These are phyloP conservation scores for Magnolia kwangsiensis DNA, from an alignment of 164 flowering plant species.

Conservation along the genomic window DNA sequence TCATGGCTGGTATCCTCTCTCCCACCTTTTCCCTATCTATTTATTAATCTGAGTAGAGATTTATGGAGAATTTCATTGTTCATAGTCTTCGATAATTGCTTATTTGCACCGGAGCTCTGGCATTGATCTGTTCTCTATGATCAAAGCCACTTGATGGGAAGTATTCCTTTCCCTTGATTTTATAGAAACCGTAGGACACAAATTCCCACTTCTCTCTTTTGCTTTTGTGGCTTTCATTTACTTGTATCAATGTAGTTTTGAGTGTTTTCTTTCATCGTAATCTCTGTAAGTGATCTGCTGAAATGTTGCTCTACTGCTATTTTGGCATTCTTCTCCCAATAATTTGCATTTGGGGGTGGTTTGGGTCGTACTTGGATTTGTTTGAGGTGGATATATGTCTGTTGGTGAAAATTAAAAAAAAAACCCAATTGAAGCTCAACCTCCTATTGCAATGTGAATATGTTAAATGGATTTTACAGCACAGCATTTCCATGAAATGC, in stretches of 20 bases:
- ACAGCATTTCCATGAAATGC: background rate
- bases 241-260: background rate
- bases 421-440: background rate
- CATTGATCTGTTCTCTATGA: background rate
- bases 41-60: background rate
- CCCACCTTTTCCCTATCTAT: background rate
- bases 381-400: background rate
- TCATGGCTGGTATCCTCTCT: constrained; percentile 49
- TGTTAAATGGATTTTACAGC: background rate
- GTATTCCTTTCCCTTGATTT: background rate
- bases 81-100: too few relatives aligned
- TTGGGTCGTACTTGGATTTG: background rate
- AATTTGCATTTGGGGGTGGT: background rate
- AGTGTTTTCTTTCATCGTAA: background rate
- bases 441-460: background rate
- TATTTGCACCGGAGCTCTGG: background rate
- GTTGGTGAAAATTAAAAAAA: background rate
- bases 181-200: background rate
- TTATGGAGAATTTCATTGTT: too few relatives aligned
- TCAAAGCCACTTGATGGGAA: background rate
- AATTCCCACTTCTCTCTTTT: background rate
- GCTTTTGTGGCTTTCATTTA: background rate
- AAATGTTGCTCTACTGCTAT: background rate
- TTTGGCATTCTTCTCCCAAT: background rate
- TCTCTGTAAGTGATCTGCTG: background rate